Evolutionary conservation across 306 rosid species (phyloP), one percentile per base, ranked within the genome.

Genomic region (Vicia villosa): DNA sequence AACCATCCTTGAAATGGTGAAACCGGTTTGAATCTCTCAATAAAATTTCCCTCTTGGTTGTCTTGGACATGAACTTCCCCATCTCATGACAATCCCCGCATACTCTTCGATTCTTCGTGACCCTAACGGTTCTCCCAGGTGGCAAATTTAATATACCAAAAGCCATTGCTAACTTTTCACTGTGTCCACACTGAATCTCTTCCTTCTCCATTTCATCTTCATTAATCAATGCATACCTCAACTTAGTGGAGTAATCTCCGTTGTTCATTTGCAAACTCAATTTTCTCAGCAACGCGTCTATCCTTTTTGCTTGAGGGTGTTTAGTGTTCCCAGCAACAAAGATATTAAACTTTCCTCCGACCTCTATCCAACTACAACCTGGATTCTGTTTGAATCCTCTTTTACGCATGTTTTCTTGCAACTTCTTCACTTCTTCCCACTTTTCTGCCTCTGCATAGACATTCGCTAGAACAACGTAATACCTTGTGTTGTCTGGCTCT

Each of bases 81-180:
- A 66, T 66, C 64, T 65, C 74, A 50, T 72, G 82, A 50, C 82
- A 78, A 17, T 78, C 82, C 34, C 70, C 38, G 32, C 82, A 78
- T n/a, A 78, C 52, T 59, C 78, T 73, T 5, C 20, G 66, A 51
- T 78, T 78, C 74, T 78, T 78, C 34, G 82, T 66, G 43, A 78
- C 59, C 56, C 66, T 73, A 41, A 78, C 64, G 32, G 66, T 73
- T 63, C 70, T 58, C 57, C 82, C 74, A 5, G 71, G 75, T 10
- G 64, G 69, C 59, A 66, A 58, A 59, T 72, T 78, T 41, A 78
- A 20, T 47, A 78, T 40, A 28, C 74, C 92, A 34, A 84, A 86
- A 70, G 84, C 92, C 86, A 86, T 83, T 28, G 96, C 92, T 73
- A 83, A 64, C 79, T 85, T 81, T 83, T 89, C 96, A 73, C 92